These are phyloP conservation scores for Panicum hallii DNA, from an alignment of 202 grass and related monocot species.

Conservation along the genomic window DNA sequence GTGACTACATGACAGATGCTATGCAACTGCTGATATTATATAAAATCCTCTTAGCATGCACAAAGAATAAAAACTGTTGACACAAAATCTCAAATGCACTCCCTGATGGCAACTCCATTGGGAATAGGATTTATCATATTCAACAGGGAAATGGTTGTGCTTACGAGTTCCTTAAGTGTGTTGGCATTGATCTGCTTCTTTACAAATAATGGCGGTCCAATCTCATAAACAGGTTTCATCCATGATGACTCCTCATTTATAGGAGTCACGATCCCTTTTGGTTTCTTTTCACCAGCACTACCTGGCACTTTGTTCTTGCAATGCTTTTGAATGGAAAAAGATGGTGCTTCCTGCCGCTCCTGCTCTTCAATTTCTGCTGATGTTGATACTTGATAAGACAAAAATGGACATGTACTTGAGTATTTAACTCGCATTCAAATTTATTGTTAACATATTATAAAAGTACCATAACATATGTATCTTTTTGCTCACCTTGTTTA, in stretches of 20 bases:
- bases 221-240: not conserved
- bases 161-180: not conserved
- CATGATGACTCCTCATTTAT: not conserved
- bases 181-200: slow-evolving; percentile 4
- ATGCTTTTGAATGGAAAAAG: not conserved
- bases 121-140: too few relatives aligned
- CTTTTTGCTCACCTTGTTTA: not conserved
- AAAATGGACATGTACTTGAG: not conserved
- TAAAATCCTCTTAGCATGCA: not conserved
- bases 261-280: not conserved
- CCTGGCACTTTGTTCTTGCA: too few relatives aligned
- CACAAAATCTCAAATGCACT: too few relatives aligned
- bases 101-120: not conserved
- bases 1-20: not conserved
- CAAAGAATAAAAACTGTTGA: not conserved
- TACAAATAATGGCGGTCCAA: not conserved
- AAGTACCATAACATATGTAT: not conserved
- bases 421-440: not conserved
- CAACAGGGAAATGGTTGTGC: not conserved
- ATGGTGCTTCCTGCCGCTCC: not conserved
- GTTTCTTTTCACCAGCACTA: not conserved
- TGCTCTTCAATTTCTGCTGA: not conserved
- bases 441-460: not conserved
- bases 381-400: not conserved
- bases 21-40: not conserved